phyloP scores from a whole-genome alignment of 352 stramenopile genomes.

The Phytophthora vignae region DNA sequence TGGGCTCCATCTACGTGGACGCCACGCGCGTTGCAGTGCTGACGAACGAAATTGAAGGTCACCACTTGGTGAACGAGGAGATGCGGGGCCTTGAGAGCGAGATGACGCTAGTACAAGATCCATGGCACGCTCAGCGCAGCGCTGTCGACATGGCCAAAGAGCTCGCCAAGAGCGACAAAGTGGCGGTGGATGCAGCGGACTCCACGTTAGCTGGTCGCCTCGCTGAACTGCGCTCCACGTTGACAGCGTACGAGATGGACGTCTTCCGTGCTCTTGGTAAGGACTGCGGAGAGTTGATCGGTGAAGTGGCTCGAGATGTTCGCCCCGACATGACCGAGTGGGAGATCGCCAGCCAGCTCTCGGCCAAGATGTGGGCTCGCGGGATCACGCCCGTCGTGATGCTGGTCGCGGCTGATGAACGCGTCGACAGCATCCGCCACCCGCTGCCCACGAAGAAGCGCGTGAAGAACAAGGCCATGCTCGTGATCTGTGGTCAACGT shows the following conservation, averaged over 20 bases:
- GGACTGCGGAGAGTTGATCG: constrained; percentile 75
- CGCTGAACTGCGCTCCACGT: constrained; percentile 43
- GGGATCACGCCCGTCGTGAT: constrained; percentile 69
- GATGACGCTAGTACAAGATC: constrained; percentile 55
- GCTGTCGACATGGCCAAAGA: constrained; percentile 38
- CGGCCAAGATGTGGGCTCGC: constrained; percentile 40
- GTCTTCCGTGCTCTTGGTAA: constrained; percentile 60
- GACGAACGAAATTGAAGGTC: constrained; percentile 81
- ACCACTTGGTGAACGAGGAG: constrained; percentile 76
- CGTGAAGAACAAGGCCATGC: constrained; percentile 78
- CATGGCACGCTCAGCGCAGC: constrained; percentile 59
- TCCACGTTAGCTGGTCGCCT: constrained; percentile 42
- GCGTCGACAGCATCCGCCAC: constrained; percentile 70
- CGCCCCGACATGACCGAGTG: constrained; percentile 61
- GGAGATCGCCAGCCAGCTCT: constrained; percentile 58
- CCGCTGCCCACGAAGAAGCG: constrained; percentile 74
- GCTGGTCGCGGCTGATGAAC: constrained; percentile 73
- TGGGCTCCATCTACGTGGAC: constrained; percentile 72
- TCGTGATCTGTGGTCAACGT: constrained; percentile 76
- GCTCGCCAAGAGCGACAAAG: constrained; percentile 51
- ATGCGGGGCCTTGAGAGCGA: constrained; percentile 57
- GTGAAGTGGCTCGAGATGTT: constrained; percentile 50
- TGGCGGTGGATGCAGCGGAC: constrained; percentile 43
- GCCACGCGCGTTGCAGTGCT: constrained; percentile 54
- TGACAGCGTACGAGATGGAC: constrained; percentile 66